Evolutionary conservation across 805 yeast species (phyloP), one percentile per base, ranked within the genome.

Genomic region (Lipomyces kockii): DNA sequence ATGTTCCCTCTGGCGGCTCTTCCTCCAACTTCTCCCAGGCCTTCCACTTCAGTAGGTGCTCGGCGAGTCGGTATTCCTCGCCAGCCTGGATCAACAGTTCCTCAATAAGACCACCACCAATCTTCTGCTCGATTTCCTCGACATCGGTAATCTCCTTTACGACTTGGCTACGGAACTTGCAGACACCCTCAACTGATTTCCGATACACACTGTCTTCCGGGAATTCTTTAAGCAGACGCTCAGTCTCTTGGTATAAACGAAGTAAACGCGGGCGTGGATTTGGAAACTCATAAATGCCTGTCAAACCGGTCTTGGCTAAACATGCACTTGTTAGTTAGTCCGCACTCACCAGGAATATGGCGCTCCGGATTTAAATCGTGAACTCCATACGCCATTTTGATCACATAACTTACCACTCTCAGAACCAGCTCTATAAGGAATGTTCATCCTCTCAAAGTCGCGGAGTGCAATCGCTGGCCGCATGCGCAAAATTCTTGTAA

Each of bases 31-130:
- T 90, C 74, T 89, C 92, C 97, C 97, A 91, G 5, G 80, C 83
- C 78, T 88, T 87, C 84, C 88, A 85, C 70, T 83, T 85, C 60
- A 89, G 88, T 82, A 91, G 81, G 77, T 87, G 84, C 74, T 85
- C 80, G 60, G 90, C 88, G 43, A 91, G 83, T 64, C 83, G 83
- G 74, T 86, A 85, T 80, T 91, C 97, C 67, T 90, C 95, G 73
- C 87, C 85, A 17, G 97, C 97, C 81, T 91, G 97, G 67, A 90
- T 83, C 64, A 91, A 76, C 66, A 91, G 80, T 81, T 91, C 97
- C 80, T 91, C 97, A 70, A 91, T 87, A 74, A 91, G 84, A 1
- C 97, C 97, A 70, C 89, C 87, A 22, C 96, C 96, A 71, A 91
- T 88, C 77, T 86, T 80, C 70, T 82, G 80, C 80, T 91, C 97